These are phyloP conservation scores for Diaporthe sp. DNA, from an alignment of 2,329 filamentous ascomycete species.

Conservation along the genomic window DNA sequence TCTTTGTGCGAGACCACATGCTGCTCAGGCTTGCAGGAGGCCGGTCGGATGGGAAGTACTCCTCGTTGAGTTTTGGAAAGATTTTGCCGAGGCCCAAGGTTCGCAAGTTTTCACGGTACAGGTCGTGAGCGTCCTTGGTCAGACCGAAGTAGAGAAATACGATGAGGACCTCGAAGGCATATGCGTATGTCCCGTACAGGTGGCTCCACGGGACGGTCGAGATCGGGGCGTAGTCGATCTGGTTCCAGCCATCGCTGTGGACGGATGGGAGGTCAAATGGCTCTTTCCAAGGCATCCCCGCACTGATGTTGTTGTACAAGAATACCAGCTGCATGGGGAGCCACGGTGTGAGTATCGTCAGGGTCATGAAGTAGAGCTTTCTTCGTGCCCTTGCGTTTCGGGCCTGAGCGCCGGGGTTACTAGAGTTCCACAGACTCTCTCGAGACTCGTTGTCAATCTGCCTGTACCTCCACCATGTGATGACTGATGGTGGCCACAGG, in stretches of 20 bases:
- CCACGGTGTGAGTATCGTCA: slow-evolving; percentile 66
- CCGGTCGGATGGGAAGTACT: slow-evolving; percentile 46
- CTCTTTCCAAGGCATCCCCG: slow-evolving; percentile 47
- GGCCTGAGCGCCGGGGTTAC: slow-evolving; percentile 55
- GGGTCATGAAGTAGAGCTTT: slow-evolving; percentile 69
- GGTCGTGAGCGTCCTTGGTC: slow-evolving; percentile 66
- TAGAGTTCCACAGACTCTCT: slow-evolving; percentile 52
- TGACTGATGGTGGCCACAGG: slow-evolving; percentile 25
- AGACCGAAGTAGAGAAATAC: slow-evolving; percentile 70
- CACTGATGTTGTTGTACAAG: slow-evolving; percentile 57
- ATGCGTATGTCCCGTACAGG: slow-evolving; percentile 64
- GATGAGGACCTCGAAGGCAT: slow-evolving; percentile 61
- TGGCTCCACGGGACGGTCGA: slow-evolving; percentile 54
- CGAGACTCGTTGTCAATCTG: slow-evolving; percentile 59
- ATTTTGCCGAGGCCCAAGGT: slow-evolving; percentile 58
- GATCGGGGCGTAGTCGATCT: slow-evolving; percentile 62
- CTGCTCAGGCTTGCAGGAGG: slow-evolving; percentile 33
- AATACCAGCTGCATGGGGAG: slow-evolving; percentile 62
- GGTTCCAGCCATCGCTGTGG: slow-evolving; percentile 61
- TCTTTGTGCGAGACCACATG: slow-evolving; percentile 29
- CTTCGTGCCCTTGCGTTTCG: slow-evolving; percentile 64
- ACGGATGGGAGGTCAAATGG: slow-evolving; percentile 59
- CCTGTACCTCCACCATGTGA: slow-evolving; percentile 56
- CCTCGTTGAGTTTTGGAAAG: slow-evolving; percentile 57
- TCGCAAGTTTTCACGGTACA: slow-evolving; percentile 59